Evolutionary conservation across 2,329 filamentous ascomycete genomes (phyloP), one percentile per base, ranked within the genome.

Genomic region (Davidsoniella virescens): DNA sequence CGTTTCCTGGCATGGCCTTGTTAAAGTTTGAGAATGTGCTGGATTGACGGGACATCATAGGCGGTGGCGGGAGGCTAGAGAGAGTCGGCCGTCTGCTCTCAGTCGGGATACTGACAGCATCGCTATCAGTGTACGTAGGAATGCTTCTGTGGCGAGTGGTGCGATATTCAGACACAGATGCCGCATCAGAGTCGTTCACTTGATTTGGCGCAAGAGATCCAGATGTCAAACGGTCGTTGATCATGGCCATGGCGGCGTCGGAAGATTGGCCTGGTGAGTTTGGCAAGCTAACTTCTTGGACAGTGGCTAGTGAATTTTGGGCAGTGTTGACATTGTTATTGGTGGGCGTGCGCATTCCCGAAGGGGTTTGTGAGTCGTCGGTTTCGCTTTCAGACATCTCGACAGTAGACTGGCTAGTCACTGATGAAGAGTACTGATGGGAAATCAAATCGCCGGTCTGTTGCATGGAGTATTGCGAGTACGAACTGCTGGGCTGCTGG

Each of bases 271-370:
- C 70, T 59, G 85, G 83, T 1, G 84, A 84, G 46, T 78, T 80
- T 41, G 82, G 79, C 54, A 86, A 76, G 65, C 86, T 92, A 49
- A 83, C 80, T 70, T 95, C 90, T 62, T 94, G 84, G 14, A 96
- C 90, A 0, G 92, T 95, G 65, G 94, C 90, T 52, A 95, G 68
- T 20, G 17, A 14, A 48, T 39, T 40, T 20, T 26, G 17, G 10
- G 36, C 37, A 44, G 76, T 77, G 45, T 80, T 78, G 48, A 72
- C 70, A 53, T 73, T 75, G 56, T 80, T 72, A 26, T 54, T 52
- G 33, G 70, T 72, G 18, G 78, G 76, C 16, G 78, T 77, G 60
- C 73, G 68, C 66, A 76, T 68, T 46, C 76, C 77, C 17, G 74
- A 66, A 42, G 58, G 39, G n/a, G 65, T 57, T 38, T 68, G 63